Evolutionary conservation across 805 yeast species (phyloP).

Genomic region (Sugiyamaella marilandica): DNA sequence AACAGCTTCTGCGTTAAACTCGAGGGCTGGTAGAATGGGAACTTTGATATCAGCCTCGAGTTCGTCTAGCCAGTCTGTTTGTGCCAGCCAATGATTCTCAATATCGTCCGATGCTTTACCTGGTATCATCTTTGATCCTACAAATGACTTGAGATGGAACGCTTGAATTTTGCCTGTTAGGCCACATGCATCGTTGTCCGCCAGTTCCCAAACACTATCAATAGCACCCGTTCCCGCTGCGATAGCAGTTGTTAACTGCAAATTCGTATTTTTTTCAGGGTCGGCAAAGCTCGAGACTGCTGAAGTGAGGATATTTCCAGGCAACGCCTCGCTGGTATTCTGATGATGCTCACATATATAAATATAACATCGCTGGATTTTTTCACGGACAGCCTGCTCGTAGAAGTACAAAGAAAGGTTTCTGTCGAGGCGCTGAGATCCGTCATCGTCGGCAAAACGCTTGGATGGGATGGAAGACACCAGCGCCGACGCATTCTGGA

Average conservation of each 20-base stretch:
- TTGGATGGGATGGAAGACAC: constrained; percentile 28
- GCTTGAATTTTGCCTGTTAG: constrained; percentile 35
- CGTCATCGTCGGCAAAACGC: constrained; percentile 24
- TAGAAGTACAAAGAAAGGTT: constrained; percentile 25
- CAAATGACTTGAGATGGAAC: constrained; percentile 16
- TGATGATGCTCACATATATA: constrained; percentile 26
- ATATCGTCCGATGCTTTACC: constrained; percentile 13
- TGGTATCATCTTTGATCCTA: constrained; percentile 17
- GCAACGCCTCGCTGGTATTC: constrained; percentile 28
- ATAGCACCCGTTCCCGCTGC: constrained; percentile 27
- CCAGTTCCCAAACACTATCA: constrained; percentile 33
- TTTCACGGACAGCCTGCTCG: constrained; percentile 38
- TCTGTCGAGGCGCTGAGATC: constrained; percentile 20
- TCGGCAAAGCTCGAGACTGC: constrained; percentile 32
- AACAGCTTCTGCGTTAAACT: constrained; percentile 23
- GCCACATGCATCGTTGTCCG: constrained; percentile 41
- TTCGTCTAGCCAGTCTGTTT: constrained; percentile 15
- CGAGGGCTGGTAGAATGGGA: constrained; percentile 26
- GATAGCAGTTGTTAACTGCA: constrained; percentile 27
- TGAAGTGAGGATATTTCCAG: constrained; percentile 36
- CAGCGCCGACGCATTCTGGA: constrained; percentile 40
- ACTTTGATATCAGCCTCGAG: constrained; percentile 20
- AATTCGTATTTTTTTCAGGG: constrained; percentile 25
- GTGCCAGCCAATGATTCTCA: constrained; percentile 26
- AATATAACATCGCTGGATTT: constrained; percentile 44